phyloP scores from a whole-genome alignment of 495 filamentous ascomycete species.

The Aspergillus indologenus region DNA sequence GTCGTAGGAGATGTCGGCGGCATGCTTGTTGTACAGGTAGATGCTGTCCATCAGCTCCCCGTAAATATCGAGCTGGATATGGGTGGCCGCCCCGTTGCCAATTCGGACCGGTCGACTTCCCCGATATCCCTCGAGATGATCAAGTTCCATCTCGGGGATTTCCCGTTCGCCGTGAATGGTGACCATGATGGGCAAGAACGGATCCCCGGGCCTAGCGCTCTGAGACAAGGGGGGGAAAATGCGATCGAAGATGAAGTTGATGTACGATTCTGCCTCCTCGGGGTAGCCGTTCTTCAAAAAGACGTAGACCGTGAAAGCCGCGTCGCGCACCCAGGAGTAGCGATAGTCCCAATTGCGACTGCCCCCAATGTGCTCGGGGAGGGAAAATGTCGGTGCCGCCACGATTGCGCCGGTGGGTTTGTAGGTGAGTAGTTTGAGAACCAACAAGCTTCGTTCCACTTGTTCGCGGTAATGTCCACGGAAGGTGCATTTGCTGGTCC shows the following conservation, averaged over 20 bases:
- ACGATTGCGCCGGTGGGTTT: conserved; percentile 57
- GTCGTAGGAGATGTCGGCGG: conserved; percentile 70
- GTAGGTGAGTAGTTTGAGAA: conserved; percentile 70
- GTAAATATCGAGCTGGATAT: conserved; percentile 73
- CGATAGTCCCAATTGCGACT: conserved; percentile 76
- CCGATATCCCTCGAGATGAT: conserved; percentile 65
- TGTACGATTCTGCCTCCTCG: conserved; percentile 70
- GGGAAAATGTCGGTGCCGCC: conserved; percentile 59
- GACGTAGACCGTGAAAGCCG: conserved; percentile 72
- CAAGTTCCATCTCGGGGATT: conserved; percentile 62
- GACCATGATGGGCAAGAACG: conserved; percentile 72
- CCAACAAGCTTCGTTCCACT: conserved; percentile 63
- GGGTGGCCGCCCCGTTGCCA: conserved; percentile 70
- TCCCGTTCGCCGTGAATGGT: conserved; percentile 69
- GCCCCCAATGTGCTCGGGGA: conserved; percentile 70
- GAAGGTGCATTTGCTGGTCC: conserved; percentile 65
- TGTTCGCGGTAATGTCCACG: conserved; percentile 69
- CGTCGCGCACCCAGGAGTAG: conserved; percentile 72
- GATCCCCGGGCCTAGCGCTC: conserved; percentile 39
- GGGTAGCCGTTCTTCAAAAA: conserved; percentile 70
- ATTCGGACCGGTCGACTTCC: conserved; percentile 68
- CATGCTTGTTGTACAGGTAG: conserved; percentile 75
- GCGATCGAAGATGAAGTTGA: conserved; percentile 68
- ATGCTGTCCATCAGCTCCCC: conserved; percentile 73
- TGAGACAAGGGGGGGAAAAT: conserved; percentile 45